phyloP scores from a whole-genome alignment of 345 rosid species.

The Salix viminalis region DNA sequence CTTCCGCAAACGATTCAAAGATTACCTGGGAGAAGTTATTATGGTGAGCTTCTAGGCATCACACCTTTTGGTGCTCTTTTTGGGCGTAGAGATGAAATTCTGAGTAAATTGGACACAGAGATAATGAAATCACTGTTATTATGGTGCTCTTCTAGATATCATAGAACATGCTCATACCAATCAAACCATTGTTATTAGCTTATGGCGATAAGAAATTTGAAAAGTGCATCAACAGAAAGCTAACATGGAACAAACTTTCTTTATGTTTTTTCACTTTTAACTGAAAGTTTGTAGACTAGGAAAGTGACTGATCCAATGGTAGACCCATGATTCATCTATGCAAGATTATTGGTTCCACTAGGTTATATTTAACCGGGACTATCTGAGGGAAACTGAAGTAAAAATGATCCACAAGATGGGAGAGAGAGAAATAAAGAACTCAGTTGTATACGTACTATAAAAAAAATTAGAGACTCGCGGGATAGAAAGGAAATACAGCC shows the following conservation, averaged over 20 bases:
- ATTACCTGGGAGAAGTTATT: conserved; percentile 61
- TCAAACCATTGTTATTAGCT: neutral
- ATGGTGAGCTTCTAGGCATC: conserved; percentile 49
- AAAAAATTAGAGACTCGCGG: too few species aligned
- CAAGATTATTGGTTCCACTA: neutral
- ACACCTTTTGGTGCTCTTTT: neutral
- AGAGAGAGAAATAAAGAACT: neutral
- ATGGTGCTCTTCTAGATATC: too few species aligned
- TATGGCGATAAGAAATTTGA: neutral
- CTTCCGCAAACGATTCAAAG: conserved; percentile 70
- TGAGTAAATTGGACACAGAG: too few species aligned
- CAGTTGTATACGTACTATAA: neutral
- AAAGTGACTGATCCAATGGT: neutral
- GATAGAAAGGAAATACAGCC: too few species aligned
- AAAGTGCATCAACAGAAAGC: neutral
- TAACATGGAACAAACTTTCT: neutral
- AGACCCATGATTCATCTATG: neutral
- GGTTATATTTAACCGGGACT: neutral
- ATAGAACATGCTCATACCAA: neutral
- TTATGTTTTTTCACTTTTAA: neutral
- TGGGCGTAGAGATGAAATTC: neutral
- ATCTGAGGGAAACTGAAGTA: neutral
- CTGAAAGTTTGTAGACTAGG: neutral
- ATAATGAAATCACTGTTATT: too few species aligned
- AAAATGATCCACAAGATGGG: neutral